Evolutionary conservation across 106 monocot genomes (phyloP), one percentile per base, ranked within the genome.

Genomic region (Ottelia alismoides): DNA sequence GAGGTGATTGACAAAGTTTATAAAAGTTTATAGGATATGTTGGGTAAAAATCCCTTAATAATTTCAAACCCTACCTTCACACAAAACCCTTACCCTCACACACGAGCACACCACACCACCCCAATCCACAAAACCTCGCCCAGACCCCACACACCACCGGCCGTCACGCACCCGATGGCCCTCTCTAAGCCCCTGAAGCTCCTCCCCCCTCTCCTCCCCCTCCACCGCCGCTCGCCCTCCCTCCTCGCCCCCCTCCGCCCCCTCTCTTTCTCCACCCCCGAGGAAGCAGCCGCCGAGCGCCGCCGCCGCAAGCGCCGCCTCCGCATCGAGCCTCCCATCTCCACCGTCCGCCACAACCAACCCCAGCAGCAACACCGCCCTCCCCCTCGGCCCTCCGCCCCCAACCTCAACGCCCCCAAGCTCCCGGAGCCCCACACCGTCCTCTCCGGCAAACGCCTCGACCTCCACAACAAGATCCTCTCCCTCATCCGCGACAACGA

Each of bases 281-380:
- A 93, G 49, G 92, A 83, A 20, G 87, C 83, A 19, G 92, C 92
- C 45, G 83, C 92, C 58, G 92, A 92, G 64, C 92, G 92, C 56
- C 88, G 88, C 48, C 83, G 82, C 67, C 88, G 82, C 60, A 88
- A 88, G 71, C 83, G 88, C 62, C 92, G 76, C 28, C 87, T 87
- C 57, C 82, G 92, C 65, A 83, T 87, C 71, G 80, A 87, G 28
- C 83, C 92, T 10, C 87, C 87, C 20, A 61, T 85, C 71, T 73
- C 88, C 71, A 57, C 78, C 58, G 30, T 63, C 65, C 84, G 76
- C 67, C 73, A 48, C 45, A 29, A 23, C 47, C 43, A 22, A 10
- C 57, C 60, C 57, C 50, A 57, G 3, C 71, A 65, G 16, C 65
- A 28, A 24, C 74, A 51, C 16, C 70, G 53, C 29, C 58, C 49